Evolutionary conservation across 768 basidiomycete species (phyloP), one percentile per base, ranked within the genome.

Genomic region (Amanita subjunquillea): DNA sequence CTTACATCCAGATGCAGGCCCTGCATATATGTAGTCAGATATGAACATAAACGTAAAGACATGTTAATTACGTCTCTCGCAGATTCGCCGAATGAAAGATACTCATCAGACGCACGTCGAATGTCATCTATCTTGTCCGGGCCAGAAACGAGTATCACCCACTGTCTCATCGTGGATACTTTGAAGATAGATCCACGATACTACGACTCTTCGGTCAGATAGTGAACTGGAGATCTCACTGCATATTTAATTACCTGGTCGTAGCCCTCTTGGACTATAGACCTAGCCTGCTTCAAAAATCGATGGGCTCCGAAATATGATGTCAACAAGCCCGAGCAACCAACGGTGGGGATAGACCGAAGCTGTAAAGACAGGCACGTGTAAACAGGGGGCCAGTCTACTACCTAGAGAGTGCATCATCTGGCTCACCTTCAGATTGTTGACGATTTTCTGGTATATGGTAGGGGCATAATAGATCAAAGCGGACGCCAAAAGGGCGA

Each of bases 61-160:
- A 32, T 6, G 6, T 1, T 15, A 15, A 29, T 25, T 48, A 50
- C 48, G 7, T 50, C 72, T 50, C 60, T 56, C 39, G 69, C 65
- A 3, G 70, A 69, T n/a, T 69, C 66, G 51, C 57, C 52, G 47
- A 72, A 66, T 29, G 75, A 76, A 6, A 78, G 62, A 29, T 66
- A 66, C 12, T 73, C 66, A 48, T 77, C 76, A 5, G 72, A 66
- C 15, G 72, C 71, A 53, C 63, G 71, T 40, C 71, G 69, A 25
- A 80, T 57, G 40, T 78, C 74, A 2, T 78, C 73, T 17, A 76
- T 61, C 32, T 68, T 64, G 22, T 64, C 53, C 0, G 63, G 62
- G 1, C 73, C 71, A 8, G 69, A 67, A 17, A 72, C 62, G 5
- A 78, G 59, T 17, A 78, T 67, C 5, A 71, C 51, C 78, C 79